These are phyloP conservation scores for Diplosphaera chodatii DNA, from an alignment of 139 green algal genomes.

Conservation along the genomic window DNA sequence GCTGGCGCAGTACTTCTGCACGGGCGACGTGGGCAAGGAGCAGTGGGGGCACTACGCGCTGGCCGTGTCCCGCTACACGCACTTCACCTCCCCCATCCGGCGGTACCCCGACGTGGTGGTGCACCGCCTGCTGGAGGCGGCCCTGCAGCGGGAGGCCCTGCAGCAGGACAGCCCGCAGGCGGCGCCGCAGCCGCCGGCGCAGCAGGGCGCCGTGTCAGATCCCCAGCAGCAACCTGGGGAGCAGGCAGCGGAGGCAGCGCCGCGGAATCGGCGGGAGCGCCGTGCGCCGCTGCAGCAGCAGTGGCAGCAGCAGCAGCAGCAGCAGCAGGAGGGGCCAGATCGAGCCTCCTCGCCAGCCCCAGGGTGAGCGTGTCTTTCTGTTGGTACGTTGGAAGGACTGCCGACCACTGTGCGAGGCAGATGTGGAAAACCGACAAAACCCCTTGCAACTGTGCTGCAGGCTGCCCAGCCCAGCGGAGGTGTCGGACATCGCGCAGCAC, in stretches of 20 bases:
- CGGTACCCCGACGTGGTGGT: slow-evolving; percentile 90
- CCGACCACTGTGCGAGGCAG: too few species aligned
- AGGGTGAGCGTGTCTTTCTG: too few species aligned
- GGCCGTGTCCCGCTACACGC: slow-evolving; percentile 76
- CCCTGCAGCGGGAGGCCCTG: slow-evolving; percentile 51
- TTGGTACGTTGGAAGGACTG: too few species aligned
- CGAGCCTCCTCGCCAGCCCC: too few species aligned
- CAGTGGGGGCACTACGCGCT: slow-evolving; percentile 73
- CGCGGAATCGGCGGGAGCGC: not conserved
- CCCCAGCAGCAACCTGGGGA: slow-evolving; percentile 5
- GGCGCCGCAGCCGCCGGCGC: too few species aligned
- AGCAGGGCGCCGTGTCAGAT: too few species aligned
- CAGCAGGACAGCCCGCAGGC: too few species aligned
- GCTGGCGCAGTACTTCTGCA: slow-evolving; percentile 87
- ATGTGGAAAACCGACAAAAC: too few species aligned
- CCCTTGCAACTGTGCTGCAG: too few species aligned
- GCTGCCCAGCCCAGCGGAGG: slow-evolving; percentile 17
- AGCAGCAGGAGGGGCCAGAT: too few species aligned
- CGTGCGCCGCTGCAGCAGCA: slow-evolving; percentile 4
- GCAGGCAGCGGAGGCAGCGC: not conserved
- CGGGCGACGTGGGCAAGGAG: slow-evolving; percentile 33
- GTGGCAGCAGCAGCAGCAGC: not conserved
- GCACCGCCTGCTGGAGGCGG: slow-evolving; percentile 72
- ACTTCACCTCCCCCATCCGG: slow-evolving; percentile 90
- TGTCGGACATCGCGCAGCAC: slow-evolving; percentile 52